Conservation (phyloP, 2,329 filamentous ascomycete species). For the Claviceps maximensis region DNA sequence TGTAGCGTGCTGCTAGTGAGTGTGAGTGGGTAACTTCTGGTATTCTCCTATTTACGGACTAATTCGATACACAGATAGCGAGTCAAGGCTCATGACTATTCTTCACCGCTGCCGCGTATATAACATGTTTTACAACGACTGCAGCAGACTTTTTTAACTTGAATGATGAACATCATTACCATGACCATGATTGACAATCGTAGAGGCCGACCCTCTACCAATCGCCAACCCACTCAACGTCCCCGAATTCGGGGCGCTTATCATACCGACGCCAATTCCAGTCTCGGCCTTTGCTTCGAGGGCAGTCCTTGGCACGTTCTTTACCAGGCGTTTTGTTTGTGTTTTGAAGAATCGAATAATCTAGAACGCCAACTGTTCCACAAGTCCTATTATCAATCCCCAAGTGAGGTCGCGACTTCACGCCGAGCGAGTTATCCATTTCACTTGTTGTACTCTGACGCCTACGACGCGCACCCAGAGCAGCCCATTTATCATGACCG, state of each 20-base stretch:
- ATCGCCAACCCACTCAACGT: constrained; percentile 90
- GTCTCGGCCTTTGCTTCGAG: constrained; percentile 45
- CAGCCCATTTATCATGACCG: constrained; percentile 73
- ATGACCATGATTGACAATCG: constrained; percentile 48
- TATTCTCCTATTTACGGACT: constrained; percentile 34
- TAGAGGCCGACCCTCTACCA: constrained; percentile 48
- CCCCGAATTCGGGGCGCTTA: constrained; percentile 53
- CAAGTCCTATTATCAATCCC: constrained; percentile 35
- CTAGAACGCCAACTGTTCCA: constrained; percentile 34
- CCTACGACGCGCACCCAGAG: constrained; percentile 70
- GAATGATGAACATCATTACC: constrained; percentile 16
- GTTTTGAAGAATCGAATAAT: constrained; percentile 29
- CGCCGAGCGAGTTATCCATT: constrained; percentile 35
- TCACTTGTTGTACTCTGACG: constrained; percentile 43
- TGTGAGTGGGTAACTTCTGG: constrained; percentile 54
- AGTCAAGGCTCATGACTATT: constrained; percentile 30
- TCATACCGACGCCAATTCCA: constrained; percentile 48
- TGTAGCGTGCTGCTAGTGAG: not conserved
- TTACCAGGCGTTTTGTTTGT: constrained; percentile 21
- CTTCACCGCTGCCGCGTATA: constrained; percentile 10
- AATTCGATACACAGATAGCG: constrained; percentile 54
- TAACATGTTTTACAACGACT: constrained; percentile 3
- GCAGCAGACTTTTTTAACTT: not conserved
- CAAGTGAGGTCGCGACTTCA: constrained; percentile 34
- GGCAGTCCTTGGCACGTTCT: constrained; percentile 39